A percentile compares a stretch with the other conserved stretches of the same genome.
Evolutionary conservation across 179 eudicot species (phyloP).

Genomic region (Actinidia chinensis): DNA sequence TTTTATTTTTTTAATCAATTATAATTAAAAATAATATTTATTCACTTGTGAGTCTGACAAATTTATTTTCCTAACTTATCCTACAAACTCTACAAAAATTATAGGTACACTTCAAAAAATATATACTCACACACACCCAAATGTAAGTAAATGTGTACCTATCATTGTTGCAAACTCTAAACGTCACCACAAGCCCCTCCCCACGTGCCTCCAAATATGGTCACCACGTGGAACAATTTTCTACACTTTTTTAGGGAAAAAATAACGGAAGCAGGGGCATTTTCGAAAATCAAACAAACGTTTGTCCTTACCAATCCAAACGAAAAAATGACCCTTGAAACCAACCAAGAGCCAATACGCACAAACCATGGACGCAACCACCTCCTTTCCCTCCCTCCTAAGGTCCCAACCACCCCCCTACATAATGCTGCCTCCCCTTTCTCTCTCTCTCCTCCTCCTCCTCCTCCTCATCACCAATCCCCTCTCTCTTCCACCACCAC

Average conservation of each 20-base stretch:
- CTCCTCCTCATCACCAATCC: conserved; percentile 6
- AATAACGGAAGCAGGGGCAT: neutral
- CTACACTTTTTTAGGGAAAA: neutral
- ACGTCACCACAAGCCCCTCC: no score
- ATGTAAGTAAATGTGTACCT: no score
- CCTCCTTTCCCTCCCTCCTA: conserved; percentile 1
- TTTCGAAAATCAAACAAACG: neutral
- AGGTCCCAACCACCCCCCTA: conserved; percentile 22
- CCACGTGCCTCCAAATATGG: no score
- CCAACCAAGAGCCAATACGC: conserved; percentile 27
- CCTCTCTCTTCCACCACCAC: neutral
- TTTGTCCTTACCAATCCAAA: neutral
- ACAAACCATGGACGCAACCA: neutral
- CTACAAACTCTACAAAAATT: no score
- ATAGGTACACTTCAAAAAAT: no score
- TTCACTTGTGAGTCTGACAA: no score
- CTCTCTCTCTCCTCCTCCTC: conserved; percentile 11
- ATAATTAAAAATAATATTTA: no score
- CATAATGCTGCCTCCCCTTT: conserved; percentile 27
- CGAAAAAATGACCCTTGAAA: conserved; percentile 25
- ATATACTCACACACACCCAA: no score
- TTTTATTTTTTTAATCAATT: no score
- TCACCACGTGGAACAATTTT: neutral
- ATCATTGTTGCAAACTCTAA: no score
- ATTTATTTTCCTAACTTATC: no score